phyloP scores from a whole-genome alignment of 441 rosid species.

The Syzygium malaccense region DNA sequence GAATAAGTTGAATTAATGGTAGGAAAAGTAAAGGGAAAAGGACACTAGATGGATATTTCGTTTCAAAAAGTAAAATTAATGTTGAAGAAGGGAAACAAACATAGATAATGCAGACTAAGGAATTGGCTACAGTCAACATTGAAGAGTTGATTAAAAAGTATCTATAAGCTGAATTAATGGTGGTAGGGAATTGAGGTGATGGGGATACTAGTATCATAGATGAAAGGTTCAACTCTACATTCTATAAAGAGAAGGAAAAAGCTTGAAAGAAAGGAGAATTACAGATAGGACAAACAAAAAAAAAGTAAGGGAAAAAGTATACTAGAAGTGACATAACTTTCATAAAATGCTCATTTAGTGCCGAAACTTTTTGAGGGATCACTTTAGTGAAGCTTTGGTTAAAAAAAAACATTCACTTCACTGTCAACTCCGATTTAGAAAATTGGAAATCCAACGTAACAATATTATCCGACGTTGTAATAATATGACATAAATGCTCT shows the following conservation, averaged over 20 bases:
- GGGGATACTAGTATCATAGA: background rate
- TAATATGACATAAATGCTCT: background rate
- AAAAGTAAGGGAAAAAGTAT: background rate
- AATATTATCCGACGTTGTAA: background rate
- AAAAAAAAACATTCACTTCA: background rate
- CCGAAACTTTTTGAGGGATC: background rate
- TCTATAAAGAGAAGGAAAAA: rapidly evolving
- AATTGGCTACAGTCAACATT: background rate
- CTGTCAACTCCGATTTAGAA: background rate
- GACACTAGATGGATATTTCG: background rate
- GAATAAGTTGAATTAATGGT: background rate
- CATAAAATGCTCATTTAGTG: background rate
- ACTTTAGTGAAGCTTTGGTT: background rate
- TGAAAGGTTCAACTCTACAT: background rate
- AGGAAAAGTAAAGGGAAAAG: background rate
- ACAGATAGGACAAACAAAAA: background rate
- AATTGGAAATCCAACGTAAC: rapidly evolving
- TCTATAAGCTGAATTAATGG: background rate
- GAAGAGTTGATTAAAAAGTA: background rate
- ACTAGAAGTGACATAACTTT: background rate
- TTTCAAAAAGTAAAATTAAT: background rate
- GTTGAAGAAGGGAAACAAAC: background rate
- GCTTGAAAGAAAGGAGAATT: background rate
- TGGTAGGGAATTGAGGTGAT: background rate
- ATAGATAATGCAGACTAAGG: background rate